Percentiles rank a stretch among this genome's conserved stretches.
phyloP scores from a whole-genome alignment of 208 protist genomes.

The Acanthamoeba royreba region DNA sequence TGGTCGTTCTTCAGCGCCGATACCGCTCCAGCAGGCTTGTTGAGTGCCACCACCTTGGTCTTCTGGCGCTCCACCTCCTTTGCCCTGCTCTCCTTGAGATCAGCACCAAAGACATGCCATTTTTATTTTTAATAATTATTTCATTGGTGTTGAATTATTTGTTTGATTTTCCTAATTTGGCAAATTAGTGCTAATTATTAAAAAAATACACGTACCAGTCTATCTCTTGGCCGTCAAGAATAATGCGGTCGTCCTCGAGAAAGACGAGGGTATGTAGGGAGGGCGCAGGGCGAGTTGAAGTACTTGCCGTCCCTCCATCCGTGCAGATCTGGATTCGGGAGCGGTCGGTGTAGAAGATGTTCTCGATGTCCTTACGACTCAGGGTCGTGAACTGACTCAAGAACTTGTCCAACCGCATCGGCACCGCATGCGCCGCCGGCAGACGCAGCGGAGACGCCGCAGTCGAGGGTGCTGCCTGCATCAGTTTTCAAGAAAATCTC shows the following conservation, averaged over 20 bases:
- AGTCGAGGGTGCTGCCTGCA: too few species aligned
- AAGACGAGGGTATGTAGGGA: background rate
- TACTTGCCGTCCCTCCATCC: background rate
- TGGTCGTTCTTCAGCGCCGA: background rate
- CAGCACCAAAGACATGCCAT: too few species aligned
- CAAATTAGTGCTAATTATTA: background rate
- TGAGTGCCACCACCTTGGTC: background rate
- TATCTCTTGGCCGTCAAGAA: background rate
- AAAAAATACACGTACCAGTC: background rate
- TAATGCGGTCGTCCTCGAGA: background rate
- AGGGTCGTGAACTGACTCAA: background rate
- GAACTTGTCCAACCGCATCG: background rate
- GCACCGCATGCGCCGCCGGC: background rate
- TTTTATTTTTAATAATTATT: background rate
- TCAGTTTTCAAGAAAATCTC: too few species aligned
- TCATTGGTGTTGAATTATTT: too few species aligned
- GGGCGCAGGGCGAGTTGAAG: background rate
- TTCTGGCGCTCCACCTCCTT: background rate
- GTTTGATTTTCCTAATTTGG: background rate
- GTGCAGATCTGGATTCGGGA: background rate
- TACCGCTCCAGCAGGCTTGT: background rate
- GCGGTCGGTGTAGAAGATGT: background rate
- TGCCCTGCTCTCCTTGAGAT: too few species aligned
- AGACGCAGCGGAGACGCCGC: too few species aligned
- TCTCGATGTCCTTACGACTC: background rate